Evolutionary conservation across 2,329 filamentous ascomycete species (phyloP), one percentile per base, ranked within the genome.

Genomic region (Didymella pomorum): DNA sequence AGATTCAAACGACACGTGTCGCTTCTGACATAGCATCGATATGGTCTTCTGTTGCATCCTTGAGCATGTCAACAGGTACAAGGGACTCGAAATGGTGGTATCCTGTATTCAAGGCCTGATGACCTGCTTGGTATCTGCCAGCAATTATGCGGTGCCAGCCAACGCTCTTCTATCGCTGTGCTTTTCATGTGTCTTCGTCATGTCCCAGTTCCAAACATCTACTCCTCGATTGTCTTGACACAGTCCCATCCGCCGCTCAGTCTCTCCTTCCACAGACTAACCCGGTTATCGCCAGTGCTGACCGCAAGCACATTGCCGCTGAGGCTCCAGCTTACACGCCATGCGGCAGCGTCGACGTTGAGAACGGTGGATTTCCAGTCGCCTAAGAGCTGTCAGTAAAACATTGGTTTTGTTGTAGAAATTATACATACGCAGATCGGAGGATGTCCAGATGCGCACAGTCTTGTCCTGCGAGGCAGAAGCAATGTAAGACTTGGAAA

Each of bases 241-340:
- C 91, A 92, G 80, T 98, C 93, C 95, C 95, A 99, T 75, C 96
- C 92, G 54, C 95, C 95, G 76, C 90, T 91, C 69, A 99, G 82
- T 76, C 96, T 96, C 85, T 99, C 95, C 85, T 98, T 99, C 94
- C 94, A 99, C 77, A 99, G 79, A 52, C 90, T 96, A 55, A 99
- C 93, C 81, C 96, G 93, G 83, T 99, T 99, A 80, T 99, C 94
- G 25, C 90, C 92, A 37, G 92, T 92, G 74, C 91, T 95, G 62
- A 97, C 92, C 10, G 95, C 95, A 70, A 99, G 83, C 20, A 98
- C 93, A 76, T 99, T 99, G 51, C 95, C 95, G 78, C 92, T 97
- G 74, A 98, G 83, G 70, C 93, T 97, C 95, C 95, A 99, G 83
- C 92, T 97, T 44, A 97, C 95, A 55, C 95, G 88, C 95, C 95